phyloP scores from a whole-genome alignment of 2,329 filamentous ascomycete genomes.

The Alternaria brassicae region DNA sequence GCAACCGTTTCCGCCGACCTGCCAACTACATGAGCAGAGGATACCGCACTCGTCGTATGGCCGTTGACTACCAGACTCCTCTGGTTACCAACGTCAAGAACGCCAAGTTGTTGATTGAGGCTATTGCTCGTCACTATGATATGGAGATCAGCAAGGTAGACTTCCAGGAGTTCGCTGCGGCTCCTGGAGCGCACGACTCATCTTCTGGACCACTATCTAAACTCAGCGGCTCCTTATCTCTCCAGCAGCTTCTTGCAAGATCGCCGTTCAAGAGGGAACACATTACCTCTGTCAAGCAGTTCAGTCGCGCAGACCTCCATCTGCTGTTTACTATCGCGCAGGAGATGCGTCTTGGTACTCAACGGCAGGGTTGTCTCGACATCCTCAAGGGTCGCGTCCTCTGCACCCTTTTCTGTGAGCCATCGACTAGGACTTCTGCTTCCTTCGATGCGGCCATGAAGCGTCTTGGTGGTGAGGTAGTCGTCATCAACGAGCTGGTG shows the following conservation, averaged over 20 bases:
- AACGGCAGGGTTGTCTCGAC: conserved; percentile 88
- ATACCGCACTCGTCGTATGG: conserved; percentile 96
- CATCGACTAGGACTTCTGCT: conserved; percentile 90
- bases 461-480: conserved; percentile 86
- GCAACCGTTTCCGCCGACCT: conserved; percentile 93
- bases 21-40: conserved; percentile 99
- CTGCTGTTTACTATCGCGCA: conserved; percentile 94
- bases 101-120: conserved; percentile 95
- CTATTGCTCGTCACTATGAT: conserved; percentile 86
- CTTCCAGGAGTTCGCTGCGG: conserved; percentile 78
- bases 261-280: conserved; percentile 91
- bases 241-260: conserved; percentile 75
- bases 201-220: conserved; percentile 55
- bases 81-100: conserved; percentile 99
- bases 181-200: conserved; percentile 44
- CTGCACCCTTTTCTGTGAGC: conserved; percentile 96
- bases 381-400: conserved; percentile 86
- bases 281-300: conserved; percentile 90
- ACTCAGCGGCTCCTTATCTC: conserved; percentile 63
- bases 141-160: conserved; percentile 84
- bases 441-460: conserved; percentile 99
- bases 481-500: conserved; percentile 80
- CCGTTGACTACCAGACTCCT: conserved; percentile 96
- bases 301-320: conserved; percentile 86
- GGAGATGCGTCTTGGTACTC: conserved; percentile 95